These are phyloP conservation scores for Kockiozyma suomiensis DNA, from an alignment of 805 yeast genomes.

Conservation along the genomic window DNA sequence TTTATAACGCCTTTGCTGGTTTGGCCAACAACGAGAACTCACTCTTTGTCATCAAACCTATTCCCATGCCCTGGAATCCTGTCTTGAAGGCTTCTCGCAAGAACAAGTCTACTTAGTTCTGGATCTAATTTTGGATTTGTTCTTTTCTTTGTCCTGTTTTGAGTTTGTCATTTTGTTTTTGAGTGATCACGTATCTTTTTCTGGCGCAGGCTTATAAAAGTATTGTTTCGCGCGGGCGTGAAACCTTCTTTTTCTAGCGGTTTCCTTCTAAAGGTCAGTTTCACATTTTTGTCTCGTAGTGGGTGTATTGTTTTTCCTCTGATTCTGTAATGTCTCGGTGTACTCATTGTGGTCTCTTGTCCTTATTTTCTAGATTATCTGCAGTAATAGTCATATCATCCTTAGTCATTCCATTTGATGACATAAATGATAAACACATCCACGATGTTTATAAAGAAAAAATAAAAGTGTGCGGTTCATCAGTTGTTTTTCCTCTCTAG, in stretches of 20 bases:
- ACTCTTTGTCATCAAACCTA: slow-evolving; percentile 20
- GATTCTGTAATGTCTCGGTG: too few relatives aligned
- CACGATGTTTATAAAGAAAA: too few relatives aligned
- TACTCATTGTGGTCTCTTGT: neutral
- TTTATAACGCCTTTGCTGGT: slow-evolving; percentile 67
- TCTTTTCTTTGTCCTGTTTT: neutral
- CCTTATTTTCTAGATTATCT: too few relatives aligned
- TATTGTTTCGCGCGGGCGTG: slow-evolving; percentile 10
- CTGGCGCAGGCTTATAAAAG: neutral
- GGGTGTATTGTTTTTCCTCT: too few relatives aligned
- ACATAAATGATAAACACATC: too few relatives aligned
- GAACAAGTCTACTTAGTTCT: slow-evolving; percentile 4
- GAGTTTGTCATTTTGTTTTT: neutral
- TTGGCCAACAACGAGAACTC: slow-evolving; percentile 57
- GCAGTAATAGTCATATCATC: too few relatives aligned
- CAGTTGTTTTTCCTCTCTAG: too few relatives aligned
- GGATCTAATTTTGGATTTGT: neutral
- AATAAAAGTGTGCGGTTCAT: too few relatives aligned
- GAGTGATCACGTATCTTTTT: neutral
- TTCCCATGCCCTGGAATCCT: slow-evolving; percentile 34
- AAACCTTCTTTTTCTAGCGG: neutral
- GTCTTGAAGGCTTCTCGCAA: neutral
- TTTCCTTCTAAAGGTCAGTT: neutral
- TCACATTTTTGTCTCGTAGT: too few relatives aligned
- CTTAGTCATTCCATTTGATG: too few relatives aligned